phyloP scores from a whole-genome alignment of 2,329 filamentous ascomycete species.

The Biscogniauxia mediterranea region DNA sequence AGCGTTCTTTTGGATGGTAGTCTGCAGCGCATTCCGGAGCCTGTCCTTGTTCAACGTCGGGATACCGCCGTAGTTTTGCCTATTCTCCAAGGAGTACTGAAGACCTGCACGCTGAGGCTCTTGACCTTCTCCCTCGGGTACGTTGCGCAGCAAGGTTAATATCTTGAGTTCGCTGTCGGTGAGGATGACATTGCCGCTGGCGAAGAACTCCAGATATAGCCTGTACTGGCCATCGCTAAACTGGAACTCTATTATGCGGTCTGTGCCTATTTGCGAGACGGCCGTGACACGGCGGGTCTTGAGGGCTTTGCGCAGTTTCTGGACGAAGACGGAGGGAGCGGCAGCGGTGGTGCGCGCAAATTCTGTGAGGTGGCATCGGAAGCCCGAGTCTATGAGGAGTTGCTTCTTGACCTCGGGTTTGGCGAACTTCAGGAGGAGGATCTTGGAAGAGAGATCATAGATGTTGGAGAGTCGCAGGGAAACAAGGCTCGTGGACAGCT shows the following conservation, averaged over 20 bases:
- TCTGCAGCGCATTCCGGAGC: slow-evolving; percentile 66
- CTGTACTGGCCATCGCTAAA: slow-evolving; percentile 90
- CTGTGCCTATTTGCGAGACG: slow-evolving; percentile 84
- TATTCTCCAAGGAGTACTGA: slow-evolving; percentile 74
- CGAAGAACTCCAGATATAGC: slow-evolving; percentile 93
- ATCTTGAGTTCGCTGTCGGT: slow-evolving; percentile 84
- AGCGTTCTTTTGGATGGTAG: slow-evolving; percentile 59
- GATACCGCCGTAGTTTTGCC: slow-evolving; percentile 79
- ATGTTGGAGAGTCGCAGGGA: slow-evolving; percentile 85
- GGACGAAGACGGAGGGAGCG: slow-evolving; percentile 81
- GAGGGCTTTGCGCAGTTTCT: slow-evolving; percentile 79
- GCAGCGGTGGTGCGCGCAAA: slow-evolving; percentile 86
- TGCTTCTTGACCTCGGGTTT: slow-evolving; percentile 88
- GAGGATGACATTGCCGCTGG: slow-evolving; percentile 89
- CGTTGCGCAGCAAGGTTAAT: slow-evolving; percentile 74
- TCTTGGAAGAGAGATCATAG: slow-evolving; percentile 93
- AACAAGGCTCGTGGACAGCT: slow-evolving; percentile 76
- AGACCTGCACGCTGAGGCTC: slow-evolving; percentile 77
- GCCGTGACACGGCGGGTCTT: slow-evolving; percentile 82
- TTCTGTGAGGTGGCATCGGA: slow-evolving; percentile 89
- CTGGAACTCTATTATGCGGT: slow-evolving; percentile 86
- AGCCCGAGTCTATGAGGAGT: slow-evolving; percentile 89
- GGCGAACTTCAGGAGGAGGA: slow-evolving; percentile 92
- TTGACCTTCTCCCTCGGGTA: slow-evolving; percentile 77
- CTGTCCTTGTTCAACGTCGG: slow-evolving; percentile 73